phyloP scores from a whole-genome alignment of 495 filamentous ascomycete genomes.

The Lichenothelia convexa region DNA sequence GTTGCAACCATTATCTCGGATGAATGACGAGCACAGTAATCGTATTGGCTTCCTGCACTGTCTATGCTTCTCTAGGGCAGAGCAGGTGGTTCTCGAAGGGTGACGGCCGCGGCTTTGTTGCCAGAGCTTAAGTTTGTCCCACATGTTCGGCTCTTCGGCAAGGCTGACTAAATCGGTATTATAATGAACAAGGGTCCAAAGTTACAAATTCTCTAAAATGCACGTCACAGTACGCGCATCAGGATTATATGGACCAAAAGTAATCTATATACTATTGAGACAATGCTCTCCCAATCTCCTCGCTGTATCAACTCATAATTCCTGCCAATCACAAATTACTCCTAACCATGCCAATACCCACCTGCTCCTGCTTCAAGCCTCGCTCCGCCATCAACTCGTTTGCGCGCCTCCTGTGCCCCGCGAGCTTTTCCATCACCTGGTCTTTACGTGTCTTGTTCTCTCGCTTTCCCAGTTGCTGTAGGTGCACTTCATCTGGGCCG shows the following conservation, averaged over 20 bases:
- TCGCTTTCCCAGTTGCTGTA: conserved; percentile 30
- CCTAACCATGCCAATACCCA: background rate
- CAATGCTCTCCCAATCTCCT: background rate
- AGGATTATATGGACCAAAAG: background rate
- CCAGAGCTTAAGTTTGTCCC: background rate
- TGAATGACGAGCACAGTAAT: no score
- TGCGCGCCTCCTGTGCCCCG: conserved; percentile 43
- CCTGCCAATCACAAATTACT: background rate
- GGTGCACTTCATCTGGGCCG: conserved; percentile 25
- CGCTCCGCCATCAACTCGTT: conserved; percentile 46
- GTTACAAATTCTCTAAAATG: background rate
- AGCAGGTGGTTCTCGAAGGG: no score
- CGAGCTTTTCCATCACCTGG: conserved; percentile 41
- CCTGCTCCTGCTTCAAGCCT: conserved; percentile 29
- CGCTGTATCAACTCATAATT: background rate
- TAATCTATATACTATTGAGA: background rate
- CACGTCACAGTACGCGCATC: background rate
- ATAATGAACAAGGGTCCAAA: no score
- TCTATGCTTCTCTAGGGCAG: no score
- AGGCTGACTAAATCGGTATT: background rate
- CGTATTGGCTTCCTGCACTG: no score
- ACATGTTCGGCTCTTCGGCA: background rate
- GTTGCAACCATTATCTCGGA: no score
- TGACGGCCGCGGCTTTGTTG: no score
- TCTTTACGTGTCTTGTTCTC: conserved; percentile 57